Base-by-base conservation (phyloP, 2,329 filamentous ascomycete species). In the Penicillium capsulatum region DNA sequence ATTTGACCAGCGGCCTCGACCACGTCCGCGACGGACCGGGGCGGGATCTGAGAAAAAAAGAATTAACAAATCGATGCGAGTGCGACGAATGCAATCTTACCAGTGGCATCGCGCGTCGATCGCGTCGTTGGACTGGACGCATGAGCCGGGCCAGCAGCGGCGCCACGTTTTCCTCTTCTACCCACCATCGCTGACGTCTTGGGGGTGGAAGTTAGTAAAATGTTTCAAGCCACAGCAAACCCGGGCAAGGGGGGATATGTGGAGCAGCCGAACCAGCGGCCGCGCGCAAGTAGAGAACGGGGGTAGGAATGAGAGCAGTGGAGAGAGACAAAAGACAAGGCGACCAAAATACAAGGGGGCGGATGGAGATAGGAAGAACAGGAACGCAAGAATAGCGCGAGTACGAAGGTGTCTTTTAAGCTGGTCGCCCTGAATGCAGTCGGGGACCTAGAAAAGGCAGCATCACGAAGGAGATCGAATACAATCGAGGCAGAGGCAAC, bases 161-260 rank as follows among this genome's bases (percentile, higher is more conserved):
- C 38, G 35, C 38, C 27, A 4, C 54, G 46, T 40, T 58, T 63
- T 44, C 61, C 61, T 49, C 60, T 64, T 46, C 57, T 55, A 44
- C 62, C 63, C 47, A 59, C 61, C 64, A 66, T 66, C 40, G 48
- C 51, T 54, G 47, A 49, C 46, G 52, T 53, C 48, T 55, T 38
- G 32, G 34, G 17, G 36, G 26, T 34, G 31, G 29, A 34, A n/a
- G 13, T 28, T 28, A 28, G 26, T 14, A 4, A 11, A 11, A 4
- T 28, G 26, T 28, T 14, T 14, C 6, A 28, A 14, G 4, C 4
- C n/a, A 28, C 22, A 24, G 22, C 11, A 28, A 28, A 14, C 6
- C 26, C n/a, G n/a, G 26, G 26, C 26, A 14, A 4, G 26, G 19
- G 19, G 9, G 9, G 19, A 22, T 5, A 5, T 22, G 19, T 22